Percentiles rank a stretch among this genome's conserved stretches.
phyloP scores from a whole-genome alignment of 2,329 filamentous ascomycete species.

The Penicillium frequentans region DNA sequence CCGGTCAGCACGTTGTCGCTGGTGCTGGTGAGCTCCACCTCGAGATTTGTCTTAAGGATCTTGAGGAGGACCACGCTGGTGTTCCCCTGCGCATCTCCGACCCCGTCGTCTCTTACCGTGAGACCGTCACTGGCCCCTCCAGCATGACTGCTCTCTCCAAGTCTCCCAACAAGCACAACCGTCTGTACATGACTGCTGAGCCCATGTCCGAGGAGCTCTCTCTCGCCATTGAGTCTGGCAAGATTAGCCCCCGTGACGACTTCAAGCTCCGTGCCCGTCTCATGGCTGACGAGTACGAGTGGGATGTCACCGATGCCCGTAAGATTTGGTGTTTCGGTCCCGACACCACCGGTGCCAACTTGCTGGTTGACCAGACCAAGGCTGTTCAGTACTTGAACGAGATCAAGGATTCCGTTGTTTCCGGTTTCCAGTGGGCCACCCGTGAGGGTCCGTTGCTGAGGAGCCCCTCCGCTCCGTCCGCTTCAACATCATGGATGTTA shows the following conservation, averaged over 20 bases:
- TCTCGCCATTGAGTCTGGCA: slow-evolving; percentile 85
- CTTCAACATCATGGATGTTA: slow-evolving; percentile 99
- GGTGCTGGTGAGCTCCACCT: slow-evolving; percentile 99
- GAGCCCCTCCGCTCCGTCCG: slow-evolving; percentile 96
- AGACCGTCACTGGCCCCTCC: slow-evolving; percentile 82
- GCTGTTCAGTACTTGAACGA: slow-evolving; percentile 99
- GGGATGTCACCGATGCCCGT: slow-evolving; percentile 99
- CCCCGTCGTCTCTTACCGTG: slow-evolving; percentile 97
- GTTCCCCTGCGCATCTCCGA: slow-evolving; percentile 97
- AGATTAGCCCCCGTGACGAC: slow-evolving; percentile 93
- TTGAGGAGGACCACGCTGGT: slow-evolving; percentile 98
- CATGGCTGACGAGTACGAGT: slow-evolving; percentile 94
- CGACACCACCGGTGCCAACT: slow-evolving; percentile 95
- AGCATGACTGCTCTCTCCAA: slow-evolving; percentile 98
- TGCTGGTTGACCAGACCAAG: slow-evolving; percentile 99
- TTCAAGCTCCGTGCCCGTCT: slow-evolving; percentile 97
- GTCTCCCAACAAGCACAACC: slow-evolving; percentile 99
- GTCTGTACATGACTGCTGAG: slow-evolving; percentile 93
- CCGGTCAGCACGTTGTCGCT: slow-evolving; percentile 98
- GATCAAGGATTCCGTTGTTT: slow-evolving; percentile 99
- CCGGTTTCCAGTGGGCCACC: slow-evolving; percentile 99
- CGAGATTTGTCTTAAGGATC: slow-evolving; percentile 99
- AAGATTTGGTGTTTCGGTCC: slow-evolving; percentile 99
- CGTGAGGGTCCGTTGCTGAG: slow-evolving; percentile 95
- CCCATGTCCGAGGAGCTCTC: slow-evolving; percentile 90